Evolutionary conservation across 257 asterid species (phyloP).

Genomic region (Solanum habrochaites): DNA sequence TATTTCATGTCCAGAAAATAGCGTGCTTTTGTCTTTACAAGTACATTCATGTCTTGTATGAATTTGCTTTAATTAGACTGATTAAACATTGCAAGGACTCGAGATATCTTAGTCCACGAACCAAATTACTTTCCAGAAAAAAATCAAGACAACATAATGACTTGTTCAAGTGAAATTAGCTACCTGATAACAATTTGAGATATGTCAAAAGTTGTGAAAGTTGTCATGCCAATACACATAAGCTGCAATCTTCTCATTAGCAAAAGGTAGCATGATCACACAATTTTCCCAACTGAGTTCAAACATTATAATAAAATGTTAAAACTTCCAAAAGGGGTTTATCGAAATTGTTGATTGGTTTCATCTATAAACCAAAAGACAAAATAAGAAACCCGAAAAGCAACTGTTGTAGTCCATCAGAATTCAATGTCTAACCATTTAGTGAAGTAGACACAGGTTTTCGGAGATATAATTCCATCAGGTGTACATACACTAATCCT

Average conservation of each 20-base stretch:
- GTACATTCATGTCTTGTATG: neutral
- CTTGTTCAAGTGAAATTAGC: neutral
- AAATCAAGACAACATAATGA: neutral
- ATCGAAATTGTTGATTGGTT: neutral
- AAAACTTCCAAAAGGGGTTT: neutral
- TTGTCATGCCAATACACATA: neutral
- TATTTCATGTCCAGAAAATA: neutral
- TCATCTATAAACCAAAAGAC: neutral
- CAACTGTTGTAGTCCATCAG: constrained; percentile 4
- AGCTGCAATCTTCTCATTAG: neutral
- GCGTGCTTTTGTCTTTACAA: neutral
- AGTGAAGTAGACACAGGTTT: constrained; percentile 42
- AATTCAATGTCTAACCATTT: constrained; percentile 52
- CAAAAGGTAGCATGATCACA: neutral
- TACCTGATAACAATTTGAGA: neutral
- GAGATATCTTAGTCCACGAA: neutral
- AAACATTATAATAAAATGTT: neutral
- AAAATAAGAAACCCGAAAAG: neutral
- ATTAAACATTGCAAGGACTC: neutral
- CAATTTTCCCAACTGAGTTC: neutral
- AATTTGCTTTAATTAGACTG: neutral
- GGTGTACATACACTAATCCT: constrained; percentile 39
- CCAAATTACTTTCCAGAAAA: neutral
- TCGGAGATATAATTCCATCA: constrained; percentile 58
- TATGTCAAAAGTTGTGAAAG: neutral